Conservation (phyloP, 202 grass and related monocot species). For the Schoenoplectus tabernaemontani region DNA sequence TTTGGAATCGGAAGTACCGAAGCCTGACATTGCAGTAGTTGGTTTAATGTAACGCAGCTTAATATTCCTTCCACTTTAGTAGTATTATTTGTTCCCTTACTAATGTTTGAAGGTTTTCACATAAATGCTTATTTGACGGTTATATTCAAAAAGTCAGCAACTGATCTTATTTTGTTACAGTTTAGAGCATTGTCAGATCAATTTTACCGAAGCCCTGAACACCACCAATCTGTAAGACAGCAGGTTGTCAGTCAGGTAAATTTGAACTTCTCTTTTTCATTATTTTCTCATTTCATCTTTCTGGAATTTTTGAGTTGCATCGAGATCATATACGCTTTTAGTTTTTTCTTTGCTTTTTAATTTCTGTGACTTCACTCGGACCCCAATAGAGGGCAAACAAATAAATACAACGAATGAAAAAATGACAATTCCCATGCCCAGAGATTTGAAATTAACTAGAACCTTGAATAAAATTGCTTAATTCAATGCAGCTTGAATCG, state of each 20-base stretch:
- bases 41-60: neutral
- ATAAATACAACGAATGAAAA: neutral
- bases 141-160: too few relatives aligned
- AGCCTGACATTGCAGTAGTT: neutral
- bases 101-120: neutral
- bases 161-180: constrained; percentile 30
- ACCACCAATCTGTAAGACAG: constrained; percentile 93
- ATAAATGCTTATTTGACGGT: neutral
- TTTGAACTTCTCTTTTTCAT: neutral
- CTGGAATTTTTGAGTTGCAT: neutral
- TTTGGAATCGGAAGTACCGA: neutral
- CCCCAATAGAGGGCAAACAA: neutral
- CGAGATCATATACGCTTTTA: neutral
- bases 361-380: constrained; percentile 16
- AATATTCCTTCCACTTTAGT: neutral
- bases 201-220: constrained; percentile 77
- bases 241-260: constrained; percentile 78
- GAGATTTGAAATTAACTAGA: neutral
- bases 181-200: constrained; percentile 96
- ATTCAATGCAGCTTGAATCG: constrained; percentile 48
- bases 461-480: constrained; percentile 6
- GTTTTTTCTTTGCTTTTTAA: neutral
- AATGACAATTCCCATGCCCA: neutral
- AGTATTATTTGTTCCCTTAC: neutral
- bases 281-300: neutral